Conservation (phyloP, 1,139 yeast genomes). For the Ogataea hybrid region DNA sequence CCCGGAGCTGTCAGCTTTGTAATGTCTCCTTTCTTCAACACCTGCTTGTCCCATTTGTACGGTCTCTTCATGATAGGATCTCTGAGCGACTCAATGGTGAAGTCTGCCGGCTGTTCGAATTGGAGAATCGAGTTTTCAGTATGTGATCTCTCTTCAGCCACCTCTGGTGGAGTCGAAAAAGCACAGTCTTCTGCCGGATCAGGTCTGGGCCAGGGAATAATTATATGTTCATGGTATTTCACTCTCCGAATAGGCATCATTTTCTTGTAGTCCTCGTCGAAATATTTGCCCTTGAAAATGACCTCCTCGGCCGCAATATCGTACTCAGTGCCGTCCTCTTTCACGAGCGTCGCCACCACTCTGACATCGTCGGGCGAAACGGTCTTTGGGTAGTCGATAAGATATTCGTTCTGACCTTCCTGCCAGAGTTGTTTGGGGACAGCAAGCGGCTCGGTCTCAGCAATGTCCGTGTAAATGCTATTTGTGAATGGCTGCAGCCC, state of each 20-base stretch:
- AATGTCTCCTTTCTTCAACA: constrained; percentile 59
- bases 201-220: constrained; percentile 92
- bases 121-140: constrained; percentile 67
- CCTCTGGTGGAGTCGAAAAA: constrained; percentile 56
- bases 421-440: constrained; percentile 75
- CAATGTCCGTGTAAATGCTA: constrained; percentile 52
- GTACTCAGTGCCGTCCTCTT: constrained; percentile 53
- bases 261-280: constrained; percentile 69
- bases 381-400: constrained; percentile 53
- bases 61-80: constrained; percentile 65
- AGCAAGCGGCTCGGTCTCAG: constrained; percentile 50
- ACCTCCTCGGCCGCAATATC: constrained; percentile 80
- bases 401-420: constrained; percentile 69
- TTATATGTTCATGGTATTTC: constrained; percentile 58
- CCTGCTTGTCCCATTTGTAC: constrained; percentile 50
- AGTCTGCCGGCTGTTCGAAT: constrained; percentile 68
- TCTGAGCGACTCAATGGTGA: constrained; percentile 57
- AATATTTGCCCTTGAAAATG: constrained; percentile 63
- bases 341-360: constrained; percentile 74
- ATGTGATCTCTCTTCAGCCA: constrained; percentile 70
- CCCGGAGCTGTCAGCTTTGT: constrained; percentile 63
- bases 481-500: constrained; percentile 48
- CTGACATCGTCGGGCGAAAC: constrained; percentile 65
- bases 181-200: constrained; percentile 59
- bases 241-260: constrained; percentile 80